Conservation (phyloP, 805 yeast species). For the Schizosaccharomyces octosporus region DNA sequence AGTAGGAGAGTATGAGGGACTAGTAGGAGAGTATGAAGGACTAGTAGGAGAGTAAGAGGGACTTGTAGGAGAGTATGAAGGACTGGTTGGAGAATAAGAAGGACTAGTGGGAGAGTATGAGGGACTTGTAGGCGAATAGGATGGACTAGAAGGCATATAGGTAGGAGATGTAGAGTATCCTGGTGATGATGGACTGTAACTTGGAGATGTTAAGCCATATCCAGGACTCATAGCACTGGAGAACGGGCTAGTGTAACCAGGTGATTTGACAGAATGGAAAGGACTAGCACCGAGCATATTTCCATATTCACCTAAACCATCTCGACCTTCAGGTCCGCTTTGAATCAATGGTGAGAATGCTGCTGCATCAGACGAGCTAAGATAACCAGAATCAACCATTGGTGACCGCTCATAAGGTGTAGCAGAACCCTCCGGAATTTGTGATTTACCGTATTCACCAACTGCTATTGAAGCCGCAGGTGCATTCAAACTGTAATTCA, state of each 20-base stretch:
- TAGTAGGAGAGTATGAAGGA: conserved; percentile 38
- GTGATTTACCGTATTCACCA: conserved; percentile 2
- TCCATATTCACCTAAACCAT: conserved; percentile 74
- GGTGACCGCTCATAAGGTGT: conserved; percentile 63
- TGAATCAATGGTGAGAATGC: conserved; percentile 75
- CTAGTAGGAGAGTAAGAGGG: conserved; percentile 32
- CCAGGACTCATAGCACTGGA: conserved; percentile 41
- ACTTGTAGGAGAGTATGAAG: conserved; percentile 42
- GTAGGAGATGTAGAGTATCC: conserved; percentile 48
- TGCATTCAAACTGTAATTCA: not conserved
- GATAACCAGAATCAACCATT: conserved; percentile 35
- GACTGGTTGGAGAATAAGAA: conserved; percentile 43
- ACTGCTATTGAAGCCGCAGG: conserved; percentile 20
- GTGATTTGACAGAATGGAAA: conserved; percentile 28
- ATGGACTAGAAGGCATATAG: conserved; percentile 63
- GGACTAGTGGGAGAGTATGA: conserved; percentile 40
- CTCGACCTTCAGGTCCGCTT: conserved; percentile 55
- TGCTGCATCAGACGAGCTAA: conserved; percentile 39
- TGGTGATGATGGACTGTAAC: conserved; percentile 48
- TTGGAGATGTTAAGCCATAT: conserved; percentile 50
- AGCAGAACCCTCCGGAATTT: conserved; percentile 45
- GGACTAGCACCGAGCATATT: conserved; percentile 37
- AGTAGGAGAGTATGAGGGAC: conserved; percentile 41
- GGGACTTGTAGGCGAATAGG: conserved; percentile 60
- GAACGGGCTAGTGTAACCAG: conserved; percentile 51